phyloP scores from a whole-genome alignment of 306 rosid genomes.

The Heteromeles arbutifolia region DNA sequence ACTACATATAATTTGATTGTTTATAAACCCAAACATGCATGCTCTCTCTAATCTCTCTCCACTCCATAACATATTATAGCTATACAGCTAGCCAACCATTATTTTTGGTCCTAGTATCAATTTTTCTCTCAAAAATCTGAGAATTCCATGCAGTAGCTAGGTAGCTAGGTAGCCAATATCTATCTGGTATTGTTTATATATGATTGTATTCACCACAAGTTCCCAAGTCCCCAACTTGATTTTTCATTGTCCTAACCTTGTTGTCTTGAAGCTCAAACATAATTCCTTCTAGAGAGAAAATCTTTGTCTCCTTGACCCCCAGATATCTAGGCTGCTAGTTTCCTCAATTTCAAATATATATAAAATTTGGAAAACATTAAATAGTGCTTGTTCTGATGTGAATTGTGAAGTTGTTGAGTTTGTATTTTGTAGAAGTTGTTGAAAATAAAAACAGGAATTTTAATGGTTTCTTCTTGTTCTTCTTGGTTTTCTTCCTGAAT shows the following conservation, averaged over 20 bases:
- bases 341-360: background rate
- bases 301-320: slow-evolving; percentile 13
- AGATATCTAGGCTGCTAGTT: background rate
- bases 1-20: background rate
- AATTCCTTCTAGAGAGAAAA: slow-evolving; percentile 24
- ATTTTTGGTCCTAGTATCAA: background rate
- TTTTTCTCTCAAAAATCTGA: background rate
- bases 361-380: background rate
- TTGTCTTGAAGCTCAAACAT: slow-evolving; percentile 20
- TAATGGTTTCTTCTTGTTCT: background rate
- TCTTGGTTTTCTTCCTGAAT: slow-evolving; percentile 18
- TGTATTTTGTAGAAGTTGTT: background rate
- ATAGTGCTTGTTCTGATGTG: background rate
- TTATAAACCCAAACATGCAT: background rate
- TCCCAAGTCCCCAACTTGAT: slow-evolving; percentile 10
- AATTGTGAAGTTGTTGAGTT: slow-evolving; percentile 5
- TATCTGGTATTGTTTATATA: background rate
- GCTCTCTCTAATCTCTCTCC: slow-evolving; percentile 6
- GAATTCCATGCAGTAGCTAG: background rate
- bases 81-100: background rate
- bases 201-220: slow-evolving; percentile 25
- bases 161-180: background rate
- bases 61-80: background rate
- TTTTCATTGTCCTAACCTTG: slow-evolving; percentile 24
- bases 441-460: background rate